Evolutionary conservation across 129 eudicot species (phyloP).

Genomic region (Lonicera japonica): DNA sequence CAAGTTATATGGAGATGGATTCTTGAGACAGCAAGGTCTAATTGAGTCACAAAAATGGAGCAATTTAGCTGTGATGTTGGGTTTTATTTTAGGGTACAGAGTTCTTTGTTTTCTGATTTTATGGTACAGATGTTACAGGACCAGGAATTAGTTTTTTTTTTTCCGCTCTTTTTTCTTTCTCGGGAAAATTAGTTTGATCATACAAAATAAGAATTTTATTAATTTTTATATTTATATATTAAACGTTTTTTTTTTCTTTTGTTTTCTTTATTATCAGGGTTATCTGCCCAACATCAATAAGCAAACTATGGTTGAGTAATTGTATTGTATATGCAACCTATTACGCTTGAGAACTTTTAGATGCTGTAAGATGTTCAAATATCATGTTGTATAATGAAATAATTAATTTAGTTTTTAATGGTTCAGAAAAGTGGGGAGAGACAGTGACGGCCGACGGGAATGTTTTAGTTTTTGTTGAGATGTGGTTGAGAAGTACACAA

Average conservation of each 20-base stretch:
- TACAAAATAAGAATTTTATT: neutral
- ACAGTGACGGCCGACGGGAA: too few relatives aligned
- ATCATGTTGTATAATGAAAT: too few relatives aligned
- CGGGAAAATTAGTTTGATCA: neutral
- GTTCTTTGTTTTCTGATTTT: slow-evolving; percentile 63
- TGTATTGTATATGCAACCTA: too few relatives aligned
- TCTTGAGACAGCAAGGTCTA: slow-evolving; percentile 61
- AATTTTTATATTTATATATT: neutral
- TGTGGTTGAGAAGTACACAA: too few relatives aligned
- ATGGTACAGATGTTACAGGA: slow-evolving; percentile 72
- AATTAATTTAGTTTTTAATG: too few relatives aligned
- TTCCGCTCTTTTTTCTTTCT: slow-evolving; percentile 12
- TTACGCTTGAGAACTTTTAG: too few relatives aligned
- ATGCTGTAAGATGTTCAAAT: too few relatives aligned
- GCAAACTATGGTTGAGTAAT: too few relatives aligned
- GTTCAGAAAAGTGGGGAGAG: too few relatives aligned
- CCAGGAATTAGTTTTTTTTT: slow-evolving; percentile 32
- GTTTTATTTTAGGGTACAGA: slow-evolving; percentile 72
- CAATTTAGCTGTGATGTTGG: slow-evolving; percentile 75
- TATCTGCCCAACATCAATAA: too few relatives aligned
- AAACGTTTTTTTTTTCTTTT: neutral
- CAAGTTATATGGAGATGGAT: slow-evolving; percentile 56
- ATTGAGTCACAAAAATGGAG: slow-evolving; percentile 75
- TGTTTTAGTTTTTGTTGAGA: too few relatives aligned
- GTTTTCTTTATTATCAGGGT: neutral